Conservation (phyloP, 495 filamentous ascomycete species). For the Lentithecium fluviatile region DNA sequence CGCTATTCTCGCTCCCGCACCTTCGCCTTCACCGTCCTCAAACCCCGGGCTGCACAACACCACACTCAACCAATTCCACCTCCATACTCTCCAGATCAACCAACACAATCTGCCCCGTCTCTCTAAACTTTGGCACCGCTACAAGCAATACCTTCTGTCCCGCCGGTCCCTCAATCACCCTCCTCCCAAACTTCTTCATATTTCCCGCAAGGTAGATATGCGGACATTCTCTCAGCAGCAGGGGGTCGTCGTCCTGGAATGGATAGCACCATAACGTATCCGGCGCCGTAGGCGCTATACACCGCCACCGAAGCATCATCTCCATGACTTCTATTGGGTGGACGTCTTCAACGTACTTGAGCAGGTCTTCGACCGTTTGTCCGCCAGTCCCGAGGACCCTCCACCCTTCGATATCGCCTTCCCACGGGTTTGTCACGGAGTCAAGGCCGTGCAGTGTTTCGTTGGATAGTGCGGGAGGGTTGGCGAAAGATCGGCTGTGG, state of each 20-base stretch:
- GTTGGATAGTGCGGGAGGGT: conserved; percentile 48
- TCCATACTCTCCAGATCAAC: conserved; percentile 84
- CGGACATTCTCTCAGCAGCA: conserved; percentile 78
- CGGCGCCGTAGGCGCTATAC: conserved; percentile 89
- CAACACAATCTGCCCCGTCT: conserved; percentile 78
- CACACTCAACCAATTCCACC: conserved; percentile 67
- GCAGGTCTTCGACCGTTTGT: conserved; percentile 90
- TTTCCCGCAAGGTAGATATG: conserved; percentile 90
- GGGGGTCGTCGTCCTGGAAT: conserved; percentile 87
- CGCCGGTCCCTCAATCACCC: conserved; percentile 62
- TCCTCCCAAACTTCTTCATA: conserved; percentile 78
- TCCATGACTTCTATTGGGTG: conserved; percentile 85
- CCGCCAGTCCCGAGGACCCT: conserved; percentile 79
- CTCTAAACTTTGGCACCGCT: conserved; percentile 74
- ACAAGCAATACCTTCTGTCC: conserved; percentile 72
- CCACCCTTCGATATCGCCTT: conserved; percentile 84
- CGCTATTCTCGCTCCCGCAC: background rate
- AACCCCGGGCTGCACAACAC: conserved; percentile 32
- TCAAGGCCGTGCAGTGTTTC: conserved; percentile 75
- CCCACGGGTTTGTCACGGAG: conserved; percentile 89
- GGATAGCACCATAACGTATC: conserved; percentile 97
- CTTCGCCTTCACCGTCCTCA: background rate
- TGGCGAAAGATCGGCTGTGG: conserved; percentile 64
- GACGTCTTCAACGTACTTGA: conserved; percentile 78
- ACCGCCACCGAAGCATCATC: conserved; percentile 84